phyloP scores from a whole-genome alignment of 176 grass and related monocot species.

The Canna indica region DNA sequence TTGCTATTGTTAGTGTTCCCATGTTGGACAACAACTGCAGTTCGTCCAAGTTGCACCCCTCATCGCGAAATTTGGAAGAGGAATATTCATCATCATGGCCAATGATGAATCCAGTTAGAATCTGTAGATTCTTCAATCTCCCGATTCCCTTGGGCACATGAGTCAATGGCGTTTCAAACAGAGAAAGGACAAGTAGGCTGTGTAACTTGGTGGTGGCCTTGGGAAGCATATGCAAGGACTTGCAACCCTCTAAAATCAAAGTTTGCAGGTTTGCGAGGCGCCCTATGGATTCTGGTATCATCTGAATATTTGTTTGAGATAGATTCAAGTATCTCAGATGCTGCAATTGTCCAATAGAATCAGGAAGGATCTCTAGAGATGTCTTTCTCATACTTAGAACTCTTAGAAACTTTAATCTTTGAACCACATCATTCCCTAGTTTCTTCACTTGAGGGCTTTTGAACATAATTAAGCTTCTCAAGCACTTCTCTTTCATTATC shows the following conservation, averaged over 20 bases:
- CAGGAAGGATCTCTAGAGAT: neutral
- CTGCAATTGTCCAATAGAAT: neutral
- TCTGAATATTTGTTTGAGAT: neutral
- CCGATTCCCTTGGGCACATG: neutral
- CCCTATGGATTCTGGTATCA: neutral
- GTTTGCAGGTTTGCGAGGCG: neutral
- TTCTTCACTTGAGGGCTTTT: too few relatives aligned
- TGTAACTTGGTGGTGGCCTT: neutral
- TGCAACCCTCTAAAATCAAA: neutral
- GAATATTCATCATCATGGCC: neutral
- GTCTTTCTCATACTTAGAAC: neutral
- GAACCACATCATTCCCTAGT: too few relatives aligned
- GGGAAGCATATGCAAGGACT: neutral
- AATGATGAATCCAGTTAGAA: neutral
- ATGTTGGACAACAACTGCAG: neutral
- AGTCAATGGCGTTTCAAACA: neutral
- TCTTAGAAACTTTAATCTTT: too few relatives aligned
- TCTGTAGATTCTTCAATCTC: neutral
- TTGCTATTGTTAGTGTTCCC: neutral
- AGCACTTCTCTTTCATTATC: too few relatives aligned
- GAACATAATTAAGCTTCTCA: too few relatives aligned
- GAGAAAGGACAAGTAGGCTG: neutral
- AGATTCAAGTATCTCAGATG: neutral
- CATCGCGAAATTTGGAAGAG: neutral
- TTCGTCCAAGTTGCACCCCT: neutral